Percentiles rank a stretch among this genome's conserved stretches.
Conservation (phyloP, 495 filamentous ascomycete species). For the Xylaria telfairii region DNA sequence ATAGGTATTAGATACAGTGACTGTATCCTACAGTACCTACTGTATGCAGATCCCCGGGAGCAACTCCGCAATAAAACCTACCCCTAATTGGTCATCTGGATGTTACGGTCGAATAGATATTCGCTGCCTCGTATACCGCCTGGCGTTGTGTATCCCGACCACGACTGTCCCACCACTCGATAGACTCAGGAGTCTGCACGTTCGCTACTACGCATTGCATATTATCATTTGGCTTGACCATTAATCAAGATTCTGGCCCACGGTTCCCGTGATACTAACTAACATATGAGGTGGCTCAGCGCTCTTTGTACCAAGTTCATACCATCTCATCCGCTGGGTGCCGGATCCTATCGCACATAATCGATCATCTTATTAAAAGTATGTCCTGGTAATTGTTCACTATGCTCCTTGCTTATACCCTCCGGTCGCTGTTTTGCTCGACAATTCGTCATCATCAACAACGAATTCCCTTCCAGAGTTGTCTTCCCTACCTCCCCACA, state of each 20-base stretch:
- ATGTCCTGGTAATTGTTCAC: not conserved
- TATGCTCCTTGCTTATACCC: not conserved
- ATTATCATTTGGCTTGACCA: not conserved
- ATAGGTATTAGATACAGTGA: too few relatives aligned
- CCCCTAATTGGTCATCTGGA: conserved; percentile 4
- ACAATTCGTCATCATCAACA: not conserved
- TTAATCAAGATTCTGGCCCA: not conserved
- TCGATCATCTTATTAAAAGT: not conserved
- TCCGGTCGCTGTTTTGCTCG: not conserved
- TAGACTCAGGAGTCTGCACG: conserved; percentile 2
- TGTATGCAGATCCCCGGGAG: not conserved
- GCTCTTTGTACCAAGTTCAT: not conserved
- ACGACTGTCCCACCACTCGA: not conserved
- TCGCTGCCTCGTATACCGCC: not conserved
- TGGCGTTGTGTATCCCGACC: conserved; percentile 7
- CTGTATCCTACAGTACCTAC: too few relatives aligned
- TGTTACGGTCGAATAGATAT: not conserved
- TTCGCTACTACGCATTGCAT: not conserved
- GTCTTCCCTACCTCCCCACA: not conserved
- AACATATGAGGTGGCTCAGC: not conserved
- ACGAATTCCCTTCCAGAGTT: not conserved
- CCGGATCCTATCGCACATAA: not conserved
- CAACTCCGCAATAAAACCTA: conserved; percentile 1
- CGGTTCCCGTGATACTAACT: not conserved
- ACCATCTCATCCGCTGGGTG: not conserved